Base-by-base conservation (phyloP, 1,284 basidiomycete species). In the Ustilago tritici region DNA sequence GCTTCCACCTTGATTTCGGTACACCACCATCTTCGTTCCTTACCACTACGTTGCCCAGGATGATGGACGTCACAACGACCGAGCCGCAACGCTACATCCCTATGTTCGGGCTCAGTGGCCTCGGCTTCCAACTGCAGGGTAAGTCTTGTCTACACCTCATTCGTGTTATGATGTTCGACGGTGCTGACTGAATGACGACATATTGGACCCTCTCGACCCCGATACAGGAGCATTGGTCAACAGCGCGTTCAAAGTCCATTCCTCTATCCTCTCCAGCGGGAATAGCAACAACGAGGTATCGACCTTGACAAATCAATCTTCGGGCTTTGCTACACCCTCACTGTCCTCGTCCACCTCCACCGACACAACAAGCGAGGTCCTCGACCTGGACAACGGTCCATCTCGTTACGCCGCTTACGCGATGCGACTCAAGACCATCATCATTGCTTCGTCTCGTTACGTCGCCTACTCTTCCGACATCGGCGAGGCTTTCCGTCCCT, bases 401-500 rank as follows among this genome's bases (percentile, higher is more conserved):
- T 62, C 64, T 0, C 76, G 84, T 1, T 83, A 82, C 35, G 75
- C 77, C 3, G 84, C 83, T 12, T 85, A 83, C 55, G 69, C 77
- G 0, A 75, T 74, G 58, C 82, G 84, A 0, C 64, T 85, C 34
- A 76, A 82, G 46, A 85, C 83, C 12, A 71, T 82, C 38, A 61
- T 82, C 17, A 34, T 66, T 12, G 59, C 83, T 17, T 67, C 71
- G 4, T 71, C 74, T 2, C 71, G 84, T 7, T 84, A 82, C 46
- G 68, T 80, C 9, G 84, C 78, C 19, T 87, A 92, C 90, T 93
- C 93, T 28, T 93, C 92, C 87, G 95, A 97, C 84, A 88, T 97
- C 38, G 95, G 95, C 65, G 95, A 97, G 87, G 93, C 94, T 0
- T 95, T 97, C 87, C 89, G 95, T 35, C 95, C 95, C 1, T 90